A percentile compares a stretch with the other conserved stretches of the same genome.
Conservation (phyloP, 257 asterid species). For the Nicotiana paniculata region DNA sequence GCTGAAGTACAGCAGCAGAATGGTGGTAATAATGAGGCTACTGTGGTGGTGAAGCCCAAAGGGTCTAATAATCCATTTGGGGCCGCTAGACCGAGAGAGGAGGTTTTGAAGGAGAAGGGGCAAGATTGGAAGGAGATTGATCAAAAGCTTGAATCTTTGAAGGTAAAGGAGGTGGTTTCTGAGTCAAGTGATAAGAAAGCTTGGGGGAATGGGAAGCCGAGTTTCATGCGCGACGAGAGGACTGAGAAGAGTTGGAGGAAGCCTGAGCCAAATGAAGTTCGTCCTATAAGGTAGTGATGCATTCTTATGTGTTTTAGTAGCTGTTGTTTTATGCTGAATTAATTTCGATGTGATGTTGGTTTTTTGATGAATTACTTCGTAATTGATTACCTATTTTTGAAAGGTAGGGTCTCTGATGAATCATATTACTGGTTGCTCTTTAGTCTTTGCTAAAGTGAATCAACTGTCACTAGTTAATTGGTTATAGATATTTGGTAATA, state of each 20-base stretch:
- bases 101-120: conserved; percentile 93
- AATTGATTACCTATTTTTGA: neutral
- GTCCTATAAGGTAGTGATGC: conserved; percentile 54
- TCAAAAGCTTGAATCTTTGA: conserved; percentile 57
- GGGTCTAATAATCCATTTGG: conserved; percentile 82
- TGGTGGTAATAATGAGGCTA: conserved; percentile 13
- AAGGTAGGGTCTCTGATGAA: neutral
- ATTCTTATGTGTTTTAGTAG: conserved; percentile 3
- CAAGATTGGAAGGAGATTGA: conserved; percentile 87
- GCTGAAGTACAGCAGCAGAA: conserved; percentile 28
- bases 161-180: conserved; percentile 42
- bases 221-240: conserved; percentile 31
- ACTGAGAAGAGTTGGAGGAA: conserved; percentile 76
- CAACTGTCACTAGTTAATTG: neutral
- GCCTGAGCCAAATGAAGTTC: conserved; percentile 44
- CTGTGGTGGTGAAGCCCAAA: conserved; percentile 39
- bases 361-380: neutral
- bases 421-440: neutral
- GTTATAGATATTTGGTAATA: neutral
- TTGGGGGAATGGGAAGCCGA: conserved; percentile 56
- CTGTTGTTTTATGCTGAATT: neutral
- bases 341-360: neutral
- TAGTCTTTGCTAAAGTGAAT: neutral
- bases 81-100: conserved; percentile 94
- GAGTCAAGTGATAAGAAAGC: conserved; percentile 34